A percentile compares a stretch with the other conserved stretches of the same genome.
Evolutionary conservation across 352 stramenopile species (phyloP).

Genomic region (Halophytophthora batemanensis): DNA sequence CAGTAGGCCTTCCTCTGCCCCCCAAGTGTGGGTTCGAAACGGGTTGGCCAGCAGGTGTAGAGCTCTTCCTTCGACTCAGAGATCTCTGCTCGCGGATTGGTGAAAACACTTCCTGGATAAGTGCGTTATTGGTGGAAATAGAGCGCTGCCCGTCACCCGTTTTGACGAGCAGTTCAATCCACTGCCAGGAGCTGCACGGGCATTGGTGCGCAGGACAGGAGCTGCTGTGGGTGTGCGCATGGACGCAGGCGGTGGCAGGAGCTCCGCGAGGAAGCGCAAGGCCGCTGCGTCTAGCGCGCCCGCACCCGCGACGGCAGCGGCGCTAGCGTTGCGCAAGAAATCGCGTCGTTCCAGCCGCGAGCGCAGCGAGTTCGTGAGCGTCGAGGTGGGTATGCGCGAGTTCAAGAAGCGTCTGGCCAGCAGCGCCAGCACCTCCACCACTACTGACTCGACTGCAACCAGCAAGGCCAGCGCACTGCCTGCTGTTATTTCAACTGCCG

Average conservation of each 20-base stretch:
- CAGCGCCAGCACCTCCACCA: not conserved
- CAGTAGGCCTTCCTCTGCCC: too few species aligned
- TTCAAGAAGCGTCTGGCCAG: constrained; percentile 52
- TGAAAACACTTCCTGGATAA: not conserved
- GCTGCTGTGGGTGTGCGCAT: constrained; percentile 7
- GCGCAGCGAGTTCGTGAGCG: constrained; percentile 73
- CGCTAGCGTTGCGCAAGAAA: constrained; percentile 23
- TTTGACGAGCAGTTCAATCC: too few species aligned
- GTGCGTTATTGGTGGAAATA: not conserved
- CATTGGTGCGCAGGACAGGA: constrained; percentile 4
- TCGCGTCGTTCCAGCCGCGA: constrained; percentile 21
- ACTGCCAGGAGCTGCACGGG: not conserved
- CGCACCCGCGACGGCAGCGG: not conserved
- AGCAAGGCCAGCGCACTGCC: constrained; percentile 3
- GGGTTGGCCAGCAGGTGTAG: too few species aligned
- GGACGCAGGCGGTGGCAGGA: constrained; percentile 10
- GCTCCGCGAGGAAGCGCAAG: constrained; percentile 29
- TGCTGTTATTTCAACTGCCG: not conserved
- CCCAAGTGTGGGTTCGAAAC: too few species aligned
- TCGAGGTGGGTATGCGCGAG: constrained; percentile 70
- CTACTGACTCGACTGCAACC: not conserved
- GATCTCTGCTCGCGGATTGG: not conserved
- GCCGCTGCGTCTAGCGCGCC: constrained; percentile 2
- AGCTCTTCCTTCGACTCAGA: too few species aligned
- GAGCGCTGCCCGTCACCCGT: not conserved